Conservation (phyloP, 1,284 basidiomycete genomes). For the Macrocystidia cucumis region DNA sequence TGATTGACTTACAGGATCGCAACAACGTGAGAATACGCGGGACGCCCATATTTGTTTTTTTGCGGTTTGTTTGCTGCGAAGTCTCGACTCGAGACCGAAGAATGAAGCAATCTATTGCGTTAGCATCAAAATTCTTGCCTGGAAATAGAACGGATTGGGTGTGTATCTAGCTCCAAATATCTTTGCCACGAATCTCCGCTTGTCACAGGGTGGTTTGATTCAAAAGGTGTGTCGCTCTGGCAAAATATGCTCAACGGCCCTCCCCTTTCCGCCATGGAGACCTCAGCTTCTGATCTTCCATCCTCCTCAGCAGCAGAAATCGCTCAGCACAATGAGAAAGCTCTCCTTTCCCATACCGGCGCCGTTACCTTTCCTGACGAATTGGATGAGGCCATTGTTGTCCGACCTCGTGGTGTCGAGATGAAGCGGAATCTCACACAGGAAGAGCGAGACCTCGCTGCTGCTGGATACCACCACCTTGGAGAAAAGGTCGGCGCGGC, state of each 20-base stretch:
- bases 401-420: conserved; percentile 42
- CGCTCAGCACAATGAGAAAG: conserved; percentile 5
- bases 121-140: too few relatives aligned
- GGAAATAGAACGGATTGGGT: too few relatives aligned
- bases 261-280: conserved; percentile 3
- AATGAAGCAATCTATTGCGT: too few relatives aligned
- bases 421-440: conserved; percentile 57
- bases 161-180: too few relatives aligned
- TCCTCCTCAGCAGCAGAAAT: conserved; percentile 6
- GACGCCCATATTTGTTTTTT: too few relatives aligned
- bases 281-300: conserved; percentile 10
- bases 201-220: too few relatives aligned
- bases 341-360: conserved; percentile 16
- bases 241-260: conserved; percentile 4
- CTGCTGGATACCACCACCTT: conserved; percentile 59
- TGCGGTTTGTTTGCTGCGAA: too few relatives aligned
- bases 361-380: conserved; percentile 43
- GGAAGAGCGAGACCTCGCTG: conserved; percentile 59
- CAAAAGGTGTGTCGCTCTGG: too few relatives aligned
- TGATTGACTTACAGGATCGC: too few relatives aligned
- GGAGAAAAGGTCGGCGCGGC: conserved; percentile 31
- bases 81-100: too few relatives aligned
- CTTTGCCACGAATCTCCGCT: too few relatives aligned
- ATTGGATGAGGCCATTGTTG: conserved; percentile 20
- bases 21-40: too few relatives aligned